phyloP scores from a whole-genome alignment of 148 eudicot genomes.

The Chenopodium berlandieri region DNA sequence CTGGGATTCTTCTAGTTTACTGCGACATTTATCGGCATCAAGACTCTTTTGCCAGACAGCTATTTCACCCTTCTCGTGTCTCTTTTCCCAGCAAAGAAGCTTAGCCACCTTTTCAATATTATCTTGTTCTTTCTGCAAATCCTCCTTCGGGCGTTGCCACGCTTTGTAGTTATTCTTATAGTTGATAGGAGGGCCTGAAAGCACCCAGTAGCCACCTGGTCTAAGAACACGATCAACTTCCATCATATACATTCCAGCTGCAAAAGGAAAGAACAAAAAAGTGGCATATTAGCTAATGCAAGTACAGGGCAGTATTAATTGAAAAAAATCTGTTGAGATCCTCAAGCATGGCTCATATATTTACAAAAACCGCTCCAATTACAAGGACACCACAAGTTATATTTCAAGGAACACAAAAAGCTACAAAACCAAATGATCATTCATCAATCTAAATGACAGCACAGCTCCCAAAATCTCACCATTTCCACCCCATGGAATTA shows the following conservation, averaged over 20 bases:
- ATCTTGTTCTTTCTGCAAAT: conserved; percentile 74
- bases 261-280: conserved; percentile 7
- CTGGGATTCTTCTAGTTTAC: conserved; percentile 46
- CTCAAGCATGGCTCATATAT: background rate
- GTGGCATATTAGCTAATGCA: conserved; percentile 1
- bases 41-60: conserved; percentile 81
- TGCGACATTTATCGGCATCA: conserved; percentile 59
- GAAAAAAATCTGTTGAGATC: background rate
- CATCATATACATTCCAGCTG: conserved; percentile 90
- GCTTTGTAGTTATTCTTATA: conserved; percentile 70
- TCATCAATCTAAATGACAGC: background rate
- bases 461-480: conserved; percentile 34
- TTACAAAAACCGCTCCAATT: background rate
- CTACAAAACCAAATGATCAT: background rate
- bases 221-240: conserved; percentile 97
- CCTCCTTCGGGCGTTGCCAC: conserved; percentile 88
- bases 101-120: conserved; percentile 84
- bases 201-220: conserved; percentile 99
- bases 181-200: conserved; percentile 95
- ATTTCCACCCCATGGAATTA: conserved; percentile 57
- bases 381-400: too few relatives aligned
- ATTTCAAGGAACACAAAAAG: too few relatives aligned
- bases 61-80: conserved; percentile 72
- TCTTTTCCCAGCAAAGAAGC: conserved; percentile 92
- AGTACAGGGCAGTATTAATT: background rate